phyloP scores from a whole-genome alignment of 2,329 filamentous ascomycete genomes.

The Paradendryphiella salina region DNA sequence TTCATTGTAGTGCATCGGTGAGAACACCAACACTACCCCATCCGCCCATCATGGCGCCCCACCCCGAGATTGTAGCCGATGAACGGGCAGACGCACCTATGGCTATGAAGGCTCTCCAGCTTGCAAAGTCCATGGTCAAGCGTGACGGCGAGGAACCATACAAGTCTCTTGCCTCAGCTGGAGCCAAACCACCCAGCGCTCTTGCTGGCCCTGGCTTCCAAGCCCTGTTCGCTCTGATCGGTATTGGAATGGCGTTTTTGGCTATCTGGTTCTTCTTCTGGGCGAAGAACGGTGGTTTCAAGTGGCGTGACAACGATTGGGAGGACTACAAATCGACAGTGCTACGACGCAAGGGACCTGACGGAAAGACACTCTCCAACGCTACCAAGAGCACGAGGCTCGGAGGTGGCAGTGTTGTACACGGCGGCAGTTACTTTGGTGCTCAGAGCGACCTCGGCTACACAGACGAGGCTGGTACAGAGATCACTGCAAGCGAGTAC shows the following conservation, averaged over 20 bases:
- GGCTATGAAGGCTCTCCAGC: conserved; percentile 33
- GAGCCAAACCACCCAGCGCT: conserved; percentile 41
- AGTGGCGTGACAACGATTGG: conserved; percentile 86
- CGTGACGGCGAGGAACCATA: conserved; percentile 22
- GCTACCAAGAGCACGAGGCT: conserved; percentile 81
- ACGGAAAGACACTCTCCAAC: conserved; percentile 81
- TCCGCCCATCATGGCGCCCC: conserved; percentile 37
- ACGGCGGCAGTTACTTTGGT: conserved; percentile 59
- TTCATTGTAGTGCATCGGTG: conserved; percentile 6
- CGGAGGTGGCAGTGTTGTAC: conserved; percentile 81
- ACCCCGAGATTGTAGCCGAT: conserved; percentile 31
- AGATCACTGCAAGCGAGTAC: conserved; percentile 49
- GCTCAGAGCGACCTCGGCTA: conserved; percentile 48
- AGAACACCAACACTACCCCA: conserved; percentile 12
- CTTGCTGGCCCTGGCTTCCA: conserved; percentile 68
- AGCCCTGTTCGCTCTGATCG: conserved; percentile 82
- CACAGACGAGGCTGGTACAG: conserved; percentile 52
- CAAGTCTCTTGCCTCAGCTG: conserved; percentile 36
- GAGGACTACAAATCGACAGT: conserved; percentile 98
- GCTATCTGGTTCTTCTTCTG: conserved; percentile 97
- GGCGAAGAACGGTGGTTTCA: conserved; percentile 93
- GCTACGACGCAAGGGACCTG: conserved; percentile 81
- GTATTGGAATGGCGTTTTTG: conserved; percentile 71
- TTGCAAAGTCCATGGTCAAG: conserved; percentile 38
- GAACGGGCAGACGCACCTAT: conserved; percentile 36